phyloP scores from a whole-genome alignment of 768 basidiomycete genomes.

The Scleroderma bovista region DNA sequence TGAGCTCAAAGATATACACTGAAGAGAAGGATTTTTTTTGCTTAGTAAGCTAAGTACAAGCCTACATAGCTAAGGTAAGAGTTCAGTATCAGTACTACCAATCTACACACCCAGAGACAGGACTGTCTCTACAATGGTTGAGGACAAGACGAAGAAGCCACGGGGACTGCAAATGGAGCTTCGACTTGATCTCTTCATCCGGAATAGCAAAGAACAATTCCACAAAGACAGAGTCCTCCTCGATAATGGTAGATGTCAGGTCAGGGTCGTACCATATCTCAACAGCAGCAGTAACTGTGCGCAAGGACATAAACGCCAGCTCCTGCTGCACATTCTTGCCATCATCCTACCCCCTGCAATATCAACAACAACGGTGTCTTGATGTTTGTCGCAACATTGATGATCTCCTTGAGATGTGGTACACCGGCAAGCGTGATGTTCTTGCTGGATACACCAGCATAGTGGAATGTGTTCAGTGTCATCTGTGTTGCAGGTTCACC shows the following conservation, averaged over 20 bases:
- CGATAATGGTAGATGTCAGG: slow-evolving; percentile 87
- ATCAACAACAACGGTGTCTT: slow-evolving; percentile 89
- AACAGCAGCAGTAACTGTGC: slow-evolving; percentile 90
- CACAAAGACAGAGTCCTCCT: slow-evolving; percentile 93
- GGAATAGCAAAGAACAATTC: slow-evolving; percentile 99
- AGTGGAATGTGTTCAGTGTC: slow-evolving; percentile 99
- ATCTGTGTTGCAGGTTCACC: slow-evolving; percentile 99
- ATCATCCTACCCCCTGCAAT: slow-evolving; percentile 52
- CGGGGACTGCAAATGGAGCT: slow-evolving; percentile 92
- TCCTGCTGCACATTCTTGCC: slow-evolving; percentile 92
- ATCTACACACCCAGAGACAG: too few relatives aligned
- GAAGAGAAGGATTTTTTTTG: too few relatives aligned
- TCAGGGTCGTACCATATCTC: slow-evolving; percentile 99
- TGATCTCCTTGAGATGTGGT: slow-evolving; percentile 97
- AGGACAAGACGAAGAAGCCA: slow-evolving; percentile 97
- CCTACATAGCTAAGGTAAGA: too few relatives aligned
- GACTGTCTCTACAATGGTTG: slow-evolving; percentile 95
- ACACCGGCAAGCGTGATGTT: slow-evolving; percentile 99
- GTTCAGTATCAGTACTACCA: too few relatives aligned
- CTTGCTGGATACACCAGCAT: slow-evolving; percentile 99
- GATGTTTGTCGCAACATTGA: slow-evolving; percentile 98
- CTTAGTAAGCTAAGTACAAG: too few relatives aligned
- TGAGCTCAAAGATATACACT: too few relatives aligned
- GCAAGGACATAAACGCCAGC: slow-evolving; percentile 87
- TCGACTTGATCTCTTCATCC: too few relatives aligned